Base-by-base conservation (phyloP, 2,329 filamentous ascomycete species). In the Cladosporium cucumerinum region DNA sequence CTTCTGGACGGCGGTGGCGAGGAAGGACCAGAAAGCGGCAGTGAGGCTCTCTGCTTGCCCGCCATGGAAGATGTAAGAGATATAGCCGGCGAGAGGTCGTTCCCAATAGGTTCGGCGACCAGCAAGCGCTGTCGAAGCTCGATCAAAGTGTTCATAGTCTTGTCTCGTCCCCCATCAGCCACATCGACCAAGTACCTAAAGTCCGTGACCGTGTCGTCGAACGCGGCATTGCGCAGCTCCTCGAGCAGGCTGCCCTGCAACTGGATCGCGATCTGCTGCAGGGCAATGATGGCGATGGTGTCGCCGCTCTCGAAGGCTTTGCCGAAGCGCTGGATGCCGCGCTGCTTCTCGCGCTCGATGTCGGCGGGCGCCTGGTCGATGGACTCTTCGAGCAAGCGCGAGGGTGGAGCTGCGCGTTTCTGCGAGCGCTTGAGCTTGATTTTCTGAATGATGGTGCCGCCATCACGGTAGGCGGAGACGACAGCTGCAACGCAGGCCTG, bases 261-360 rank as follows among this genome's bases (percentile, higher is more conserved):
- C 57, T 74, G 68, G 23, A 75, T 74, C 1, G 70, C 72, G 61
- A 76, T 71, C 54, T 71, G 67, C 68, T 73, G 73, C 62, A 76
- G 65, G 43, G 72, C 69, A 11, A 73, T 73, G 51, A 76, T 68
- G 16, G 72, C 71, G 10, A 72, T 66, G 36, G 71, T 64, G 64
- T 76, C 74, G n/a, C 74, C 74, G 18, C 69, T 58, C 46, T 74
- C 70, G 60, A 76, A 76, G 10, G 67, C 70, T 49, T 69, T 67
- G 7, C 74, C 74, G 32, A 74, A 74, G 5, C 72, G 66, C 16
- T 65, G 64, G 34, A 74, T 58, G 16, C 74, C 74, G n/a, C 70
- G 64, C 57, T 72, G 66, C 67, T 71, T 71, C 66, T 75, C 74
- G 26, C 65, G 68, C 66, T 75, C 72, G 57, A 76, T 75, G 67